Conservation (phyloP, 306 rosid genomes). For the Amphicarpaea edgeworthii region DNA sequence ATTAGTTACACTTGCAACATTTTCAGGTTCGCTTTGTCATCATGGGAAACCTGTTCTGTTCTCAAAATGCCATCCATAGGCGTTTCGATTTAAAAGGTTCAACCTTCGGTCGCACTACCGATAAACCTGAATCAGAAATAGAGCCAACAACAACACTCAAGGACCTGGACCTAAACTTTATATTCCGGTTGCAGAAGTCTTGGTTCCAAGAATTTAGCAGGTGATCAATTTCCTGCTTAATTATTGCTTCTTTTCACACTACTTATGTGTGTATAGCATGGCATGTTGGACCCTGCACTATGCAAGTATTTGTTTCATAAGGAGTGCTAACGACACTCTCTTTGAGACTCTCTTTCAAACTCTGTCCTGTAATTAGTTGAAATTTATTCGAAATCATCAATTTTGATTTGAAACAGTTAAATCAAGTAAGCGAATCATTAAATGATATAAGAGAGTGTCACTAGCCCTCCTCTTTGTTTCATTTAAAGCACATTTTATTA, state of each 20-base stretch:
- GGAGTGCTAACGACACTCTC: too few relatives aligned
- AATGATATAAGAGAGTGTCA: too few relatives aligned
- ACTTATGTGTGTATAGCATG: neutral
- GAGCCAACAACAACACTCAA: slow-evolving; percentile 91
- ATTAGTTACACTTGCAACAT: slow-evolving; percentile 16
- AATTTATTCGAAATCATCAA: too few relatives aligned
- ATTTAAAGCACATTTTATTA: neutral
- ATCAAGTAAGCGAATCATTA: too few relatives aligned
- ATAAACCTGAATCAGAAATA: slow-evolving; percentile 79
- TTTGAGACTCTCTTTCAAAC: too few relatives aligned
- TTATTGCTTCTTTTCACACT: neutral
- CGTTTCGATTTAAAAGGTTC: slow-evolving; percentile 97
- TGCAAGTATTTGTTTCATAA: slow-evolving; percentile 8
- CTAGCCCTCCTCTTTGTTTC: too few relatives aligned
- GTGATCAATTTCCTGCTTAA: slow-evolving; percentile 61
- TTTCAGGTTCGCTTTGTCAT: slow-evolving; percentile 93
- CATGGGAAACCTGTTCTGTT: slow-evolving; percentile 94
- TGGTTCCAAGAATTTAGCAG: slow-evolving; percentile 92
- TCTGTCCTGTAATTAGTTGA: too few relatives aligned
- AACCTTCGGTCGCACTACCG: slow-evolving; percentile 82
- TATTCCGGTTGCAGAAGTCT: slow-evolving; percentile 82
- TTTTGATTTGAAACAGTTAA: too few relatives aligned
- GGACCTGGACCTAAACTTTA: slow-evolving; percentile 86
- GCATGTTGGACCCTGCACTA: neutral
- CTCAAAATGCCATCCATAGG: slow-evolving; percentile 72